Conservation (phyloP, 2,329 filamentous ascomycete species). For the Ascochyta lentis region DNA sequence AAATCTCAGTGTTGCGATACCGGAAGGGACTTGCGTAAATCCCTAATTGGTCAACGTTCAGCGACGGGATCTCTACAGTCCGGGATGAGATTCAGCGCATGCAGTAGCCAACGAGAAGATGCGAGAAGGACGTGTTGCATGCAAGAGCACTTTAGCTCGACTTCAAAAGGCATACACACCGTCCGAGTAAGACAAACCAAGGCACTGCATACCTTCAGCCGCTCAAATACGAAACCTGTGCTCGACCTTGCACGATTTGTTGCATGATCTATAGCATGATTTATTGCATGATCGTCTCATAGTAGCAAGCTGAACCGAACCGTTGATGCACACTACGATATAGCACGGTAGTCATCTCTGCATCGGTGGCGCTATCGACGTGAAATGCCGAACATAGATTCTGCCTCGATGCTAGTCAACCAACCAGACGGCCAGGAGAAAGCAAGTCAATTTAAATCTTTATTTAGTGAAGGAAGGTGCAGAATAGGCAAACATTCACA, state of each 20-base stretch:
- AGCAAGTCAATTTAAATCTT: background rate
- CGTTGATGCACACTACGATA: background rate
- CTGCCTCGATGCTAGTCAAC: background rate
- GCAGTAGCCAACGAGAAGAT: background rate
- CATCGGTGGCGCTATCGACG: slow-evolving; percentile 6
- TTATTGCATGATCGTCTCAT: slow-evolving; percentile 15
- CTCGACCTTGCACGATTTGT: slow-evolving; percentile 10
- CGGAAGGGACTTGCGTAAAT: slow-evolving; percentile 7
- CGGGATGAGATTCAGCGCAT: background rate
- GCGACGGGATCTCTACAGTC: background rate
- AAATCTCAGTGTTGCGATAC: background rate
- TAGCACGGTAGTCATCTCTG: background rate
- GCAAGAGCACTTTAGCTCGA: background rate
- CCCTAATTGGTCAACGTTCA: slow-evolving; percentile 3
- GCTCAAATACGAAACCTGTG: background rate
- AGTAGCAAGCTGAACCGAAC: slow-evolving; percentile 3
- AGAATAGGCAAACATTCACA: background rate
- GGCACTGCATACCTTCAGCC: background rate
- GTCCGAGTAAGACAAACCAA: background rate
- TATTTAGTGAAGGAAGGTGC: background rate
- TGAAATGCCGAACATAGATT: slow-evolving; percentile 5
- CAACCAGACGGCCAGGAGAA: background rate
- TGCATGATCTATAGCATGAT: slow-evolving; percentile 12
- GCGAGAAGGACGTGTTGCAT: background rate
- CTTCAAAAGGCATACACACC: background rate